phyloP scores from a whole-genome alignment of 345 rosid species.

The Salix brachista region DNA sequence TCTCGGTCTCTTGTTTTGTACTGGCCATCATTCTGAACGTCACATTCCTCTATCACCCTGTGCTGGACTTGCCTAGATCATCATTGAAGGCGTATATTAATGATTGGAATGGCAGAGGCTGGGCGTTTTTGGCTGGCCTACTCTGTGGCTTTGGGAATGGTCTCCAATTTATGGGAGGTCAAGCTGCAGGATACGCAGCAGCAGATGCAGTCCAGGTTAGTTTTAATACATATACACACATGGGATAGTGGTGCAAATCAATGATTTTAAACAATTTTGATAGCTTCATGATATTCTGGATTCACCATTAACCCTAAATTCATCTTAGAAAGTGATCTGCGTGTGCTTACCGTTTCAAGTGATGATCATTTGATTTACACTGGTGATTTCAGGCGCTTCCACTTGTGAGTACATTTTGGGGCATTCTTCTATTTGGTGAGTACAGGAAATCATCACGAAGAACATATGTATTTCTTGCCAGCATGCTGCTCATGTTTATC shows the following conservation, averaged over 20 bases:
- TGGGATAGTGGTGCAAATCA: not conserved
- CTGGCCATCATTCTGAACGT: constrained; percentile 55
- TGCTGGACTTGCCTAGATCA: constrained; percentile 53
- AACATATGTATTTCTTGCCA: constrained; percentile 54
- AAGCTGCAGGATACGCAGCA: constrained; percentile 90
- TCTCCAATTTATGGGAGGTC: constrained; percentile 86
- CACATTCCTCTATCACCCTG: constrained; percentile 59
- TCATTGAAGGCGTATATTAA: constrained; percentile 58
- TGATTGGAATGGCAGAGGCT: constrained; percentile 79
- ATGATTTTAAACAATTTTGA: not conserved
- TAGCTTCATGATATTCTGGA: not conserved
- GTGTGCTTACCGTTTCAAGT: no score
- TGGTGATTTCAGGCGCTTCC: constrained; percentile 72
- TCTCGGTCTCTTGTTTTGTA: constrained; percentile 59
- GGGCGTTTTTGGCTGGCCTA: constrained; percentile 76
- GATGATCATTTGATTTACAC: not conserved
- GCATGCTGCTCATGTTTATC: constrained; percentile 74
- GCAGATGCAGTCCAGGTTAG: constrained; percentile 80
- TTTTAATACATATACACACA: not conserved
- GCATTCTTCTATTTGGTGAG: constrained; percentile 74
- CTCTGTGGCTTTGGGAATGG: constrained; percentile 83
- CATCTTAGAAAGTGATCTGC: no score
- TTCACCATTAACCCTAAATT: no score
- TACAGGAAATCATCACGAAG: constrained; percentile 63
- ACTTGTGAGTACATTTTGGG: constrained; percentile 89